phyloP scores from a whole-genome alignment of 192 early-diverging fungal species.

The Backusella westeae region DNA sequence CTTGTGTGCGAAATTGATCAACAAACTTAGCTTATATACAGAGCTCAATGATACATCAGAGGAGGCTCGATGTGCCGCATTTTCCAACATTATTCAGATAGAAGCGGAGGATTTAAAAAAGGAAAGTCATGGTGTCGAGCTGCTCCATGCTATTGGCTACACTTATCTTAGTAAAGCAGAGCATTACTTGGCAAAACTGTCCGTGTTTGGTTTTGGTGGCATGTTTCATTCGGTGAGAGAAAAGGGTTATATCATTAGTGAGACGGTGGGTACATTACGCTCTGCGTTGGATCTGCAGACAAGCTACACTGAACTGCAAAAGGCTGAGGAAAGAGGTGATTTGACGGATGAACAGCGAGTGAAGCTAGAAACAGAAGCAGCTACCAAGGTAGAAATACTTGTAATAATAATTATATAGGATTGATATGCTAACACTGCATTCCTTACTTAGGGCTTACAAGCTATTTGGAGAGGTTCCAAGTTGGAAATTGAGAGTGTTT shows the following conservation, averaged over 20 bases:
- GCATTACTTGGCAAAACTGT: constrained; percentile 70
- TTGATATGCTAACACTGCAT: too few species aligned
- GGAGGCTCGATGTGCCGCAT: constrained; percentile 48
- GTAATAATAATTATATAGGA: too few species aligned
- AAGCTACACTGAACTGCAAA: constrained; percentile 84
- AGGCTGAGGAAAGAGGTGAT: constrained; percentile 80
- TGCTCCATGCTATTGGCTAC: constrained; percentile 91
- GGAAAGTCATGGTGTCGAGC: constrained; percentile 93
- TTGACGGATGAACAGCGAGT: constrained; percentile 63
- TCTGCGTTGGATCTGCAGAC: constrained; percentile 92
- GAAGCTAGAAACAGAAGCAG: constrained; percentile 65
- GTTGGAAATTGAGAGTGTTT: constrained; percentile 90
- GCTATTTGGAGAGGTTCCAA: constrained; percentile 93
- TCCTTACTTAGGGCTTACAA: constrained; percentile 67
- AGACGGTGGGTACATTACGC: constrained; percentile 89
- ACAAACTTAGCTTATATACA: constrained; percentile 76
- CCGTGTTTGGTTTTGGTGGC: constrained; percentile 70
- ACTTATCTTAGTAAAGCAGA: constrained; percentile 89
- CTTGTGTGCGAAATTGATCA: constrained; percentile 66
- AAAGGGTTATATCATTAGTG: constrained; percentile 88
- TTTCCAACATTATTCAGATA: constrained; percentile 62
- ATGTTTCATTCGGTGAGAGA: constrained; percentile 76
- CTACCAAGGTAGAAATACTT: constrained; percentile 43
- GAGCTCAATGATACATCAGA: constrained; percentile 40
- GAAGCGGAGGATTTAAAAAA: constrained; percentile 88